Evolutionary conservation across 192 early-diverging fungal species (phyloP).

Genomic region (Helicostylum pulchrum): DNA sequence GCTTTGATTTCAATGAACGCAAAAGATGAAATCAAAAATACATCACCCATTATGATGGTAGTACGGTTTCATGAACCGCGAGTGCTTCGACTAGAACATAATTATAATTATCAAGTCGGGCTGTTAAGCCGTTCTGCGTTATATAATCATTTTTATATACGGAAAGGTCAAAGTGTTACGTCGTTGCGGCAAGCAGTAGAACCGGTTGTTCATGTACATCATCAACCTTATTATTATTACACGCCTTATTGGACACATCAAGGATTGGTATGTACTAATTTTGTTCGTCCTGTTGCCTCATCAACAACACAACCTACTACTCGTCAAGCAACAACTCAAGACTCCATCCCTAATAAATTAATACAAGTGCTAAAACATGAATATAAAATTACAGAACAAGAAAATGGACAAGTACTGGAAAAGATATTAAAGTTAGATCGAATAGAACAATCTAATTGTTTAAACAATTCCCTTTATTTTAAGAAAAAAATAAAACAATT

Average conservation of each 20-base stretch:
- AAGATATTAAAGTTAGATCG: too few relatives aligned
- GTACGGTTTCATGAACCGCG: conserved; percentile 92
- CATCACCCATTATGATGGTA: conserved; percentile 75
- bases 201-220: background rate
- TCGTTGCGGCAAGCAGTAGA: background rate
- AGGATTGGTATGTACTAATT: too few relatives aligned
- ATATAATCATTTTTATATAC: conserved; percentile 10
- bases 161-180: background rate
- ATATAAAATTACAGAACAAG: too few relatives aligned
- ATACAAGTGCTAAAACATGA: too few relatives aligned
- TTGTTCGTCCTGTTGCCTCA: too few relatives aligned
- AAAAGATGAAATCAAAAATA: background rate
- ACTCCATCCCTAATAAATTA: too few relatives aligned
- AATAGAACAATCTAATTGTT: too few relatives aligned
- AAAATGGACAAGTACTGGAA: too few relatives aligned
- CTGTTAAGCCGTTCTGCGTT: conserved; percentile 1
- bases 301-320: too few relatives aligned
- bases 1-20: conserved; percentile 56
- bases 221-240: background rate
- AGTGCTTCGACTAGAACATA: conserved; percentile 48
- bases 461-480: too few relatives aligned
- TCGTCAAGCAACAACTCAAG: too few relatives aligned
- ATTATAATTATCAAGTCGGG: conserved; percentile 10
- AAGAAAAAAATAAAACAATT: too few relatives aligned
- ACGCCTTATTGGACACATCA: background rate